These are phyloP conservation scores for Thraustotheca clavata DNA, from an alignment of 352 stramenopile genomes.

Conservation along the genomic window DNA sequence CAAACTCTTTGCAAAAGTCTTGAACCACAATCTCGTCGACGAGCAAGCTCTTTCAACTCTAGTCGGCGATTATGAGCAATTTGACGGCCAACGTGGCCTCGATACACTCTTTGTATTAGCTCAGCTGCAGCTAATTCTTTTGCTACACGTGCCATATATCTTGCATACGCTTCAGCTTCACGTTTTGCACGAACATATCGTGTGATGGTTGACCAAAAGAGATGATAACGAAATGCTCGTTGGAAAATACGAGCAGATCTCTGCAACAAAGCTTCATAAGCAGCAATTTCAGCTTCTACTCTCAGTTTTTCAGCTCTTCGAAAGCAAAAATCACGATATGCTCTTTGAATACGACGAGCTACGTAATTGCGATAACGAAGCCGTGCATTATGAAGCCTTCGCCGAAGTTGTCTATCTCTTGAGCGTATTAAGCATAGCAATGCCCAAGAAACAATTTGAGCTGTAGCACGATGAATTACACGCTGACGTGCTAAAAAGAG, in stretches of 20 bases:
- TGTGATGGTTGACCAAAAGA: constrained; percentile 29
- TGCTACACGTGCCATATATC: neutral
- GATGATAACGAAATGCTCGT: constrained; percentile 27
- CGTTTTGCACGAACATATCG: constrained; percentile 32
- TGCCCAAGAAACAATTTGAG: neutral
- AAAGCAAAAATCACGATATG: constrained; percentile 31
- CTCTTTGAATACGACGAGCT: constrained; percentile 42
- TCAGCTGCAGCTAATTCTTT: constrained; percentile 21
- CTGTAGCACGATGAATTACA: constrained; percentile 6
- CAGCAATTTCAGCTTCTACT: constrained; percentile 23
- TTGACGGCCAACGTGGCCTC: constrained; percentile 34
- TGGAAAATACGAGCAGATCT: constrained; percentile 27
- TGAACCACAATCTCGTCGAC: constrained; percentile 25
- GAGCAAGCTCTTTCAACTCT: constrained; percentile 18
- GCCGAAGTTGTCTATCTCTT: neutral
- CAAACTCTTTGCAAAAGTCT: neutral
- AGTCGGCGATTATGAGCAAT: constrained; percentile 23
- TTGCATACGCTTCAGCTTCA: constrained; percentile 28
- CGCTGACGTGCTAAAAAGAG: constrained; percentile 34
- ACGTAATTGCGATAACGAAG: constrained; percentile 37
- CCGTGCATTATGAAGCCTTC: neutral
- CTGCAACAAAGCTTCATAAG: constrained; percentile 23
- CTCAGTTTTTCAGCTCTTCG: constrained; percentile 15
- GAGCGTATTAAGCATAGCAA: neutral
- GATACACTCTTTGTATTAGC: constrained; percentile 32